Evolutionary conservation across 768 basidiomycete species (phyloP).

Genomic region (Pholiota conissans): DNA sequence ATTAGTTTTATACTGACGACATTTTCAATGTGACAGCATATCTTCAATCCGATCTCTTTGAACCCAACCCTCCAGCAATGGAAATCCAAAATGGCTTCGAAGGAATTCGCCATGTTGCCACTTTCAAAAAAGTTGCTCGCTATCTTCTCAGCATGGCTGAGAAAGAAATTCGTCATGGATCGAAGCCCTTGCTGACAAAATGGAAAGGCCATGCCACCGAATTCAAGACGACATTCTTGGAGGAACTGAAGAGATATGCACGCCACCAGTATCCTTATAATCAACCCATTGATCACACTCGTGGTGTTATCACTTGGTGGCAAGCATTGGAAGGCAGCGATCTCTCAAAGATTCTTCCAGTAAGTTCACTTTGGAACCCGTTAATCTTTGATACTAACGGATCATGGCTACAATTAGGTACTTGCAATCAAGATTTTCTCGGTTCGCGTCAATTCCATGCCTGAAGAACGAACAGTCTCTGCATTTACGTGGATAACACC

Average conservation of each 20-base stretch:
- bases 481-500: conserved; percentile 26
- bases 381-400: too few species aligned
- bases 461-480: conserved; percentile 30
- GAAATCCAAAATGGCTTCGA: not conserved
- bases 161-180: conserved; percentile 15
- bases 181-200: conserved; percentile 6
- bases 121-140: conserved; percentile 10
- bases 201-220: conserved; percentile 18
- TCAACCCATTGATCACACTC: conserved; percentile 1
- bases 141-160: conserved; percentile 10
- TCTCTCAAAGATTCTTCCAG: conserved; percentile 23
- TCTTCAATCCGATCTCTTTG: conserved; percentile 13
- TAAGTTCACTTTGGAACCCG: too few species aligned
- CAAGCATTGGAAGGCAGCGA: conserved; percentile 7
- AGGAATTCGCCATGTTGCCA: conserved; percentile 12
- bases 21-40: not conserved
- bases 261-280: conserved; percentile 21
- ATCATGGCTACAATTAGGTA: too few species aligned
- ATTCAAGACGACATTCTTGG: conserved; percentile 16
- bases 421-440: too few species aligned
- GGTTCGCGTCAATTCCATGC: conserved; percentile 30
- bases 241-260: conserved; percentile 19
- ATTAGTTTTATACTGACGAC: too few species aligned
- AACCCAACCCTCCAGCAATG: not conserved
- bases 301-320: conserved; percentile 21